These are phyloP conservation scores for Vitis hybrid DNA, from an alignment of 177 flowering plant genomes.

Conservation along the genomic window DNA sequence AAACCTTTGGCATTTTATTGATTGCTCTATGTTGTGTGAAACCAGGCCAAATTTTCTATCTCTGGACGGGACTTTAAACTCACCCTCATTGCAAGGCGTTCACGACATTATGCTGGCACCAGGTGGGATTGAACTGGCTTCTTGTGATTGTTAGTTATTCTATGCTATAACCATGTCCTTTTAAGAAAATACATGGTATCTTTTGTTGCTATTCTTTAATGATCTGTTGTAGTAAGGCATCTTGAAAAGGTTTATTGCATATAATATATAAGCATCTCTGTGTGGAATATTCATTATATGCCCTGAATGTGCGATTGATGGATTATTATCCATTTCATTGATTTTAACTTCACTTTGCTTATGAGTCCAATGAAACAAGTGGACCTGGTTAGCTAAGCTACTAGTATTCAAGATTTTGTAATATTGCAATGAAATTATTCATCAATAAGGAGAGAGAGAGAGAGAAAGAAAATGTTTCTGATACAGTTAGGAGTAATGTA, in stretches of 20 bases:
- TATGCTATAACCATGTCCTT: background rate
- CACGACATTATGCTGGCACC: constrained; percentile 58
- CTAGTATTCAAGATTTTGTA: too few relatives aligned
- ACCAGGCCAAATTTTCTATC: constrained; percentile 35
- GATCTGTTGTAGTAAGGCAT: background rate
- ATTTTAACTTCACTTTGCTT: too few relatives aligned
- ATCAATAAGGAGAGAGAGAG: too few relatives aligned
- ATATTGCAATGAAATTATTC: too few relatives aligned
- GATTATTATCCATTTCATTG: too few relatives aligned
- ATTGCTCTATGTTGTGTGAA: constrained; percentile 5
- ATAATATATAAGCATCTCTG: too few relatives aligned
- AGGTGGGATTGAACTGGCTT: constrained; percentile 23
- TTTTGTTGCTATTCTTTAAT: background rate
- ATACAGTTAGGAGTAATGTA: background rate
- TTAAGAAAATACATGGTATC: background rate
- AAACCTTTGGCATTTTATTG: constrained; percentile 8
- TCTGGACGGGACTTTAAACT: constrained; percentile 46
- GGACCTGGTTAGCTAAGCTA: too few relatives aligned
- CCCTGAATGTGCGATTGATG: too few relatives aligned
- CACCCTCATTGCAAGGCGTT: constrained; percentile 55
- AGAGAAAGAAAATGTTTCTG: background rate
- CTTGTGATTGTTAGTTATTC: background rate
- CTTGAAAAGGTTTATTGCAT: too few relatives aligned
- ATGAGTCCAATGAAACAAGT: too few relatives aligned
- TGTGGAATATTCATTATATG: too few relatives aligned